These are phyloP conservation scores for Schizophyllum commune DNA, from an alignment of 1,284 basidiomycete genomes.

Conservation along the genomic window DNA sequence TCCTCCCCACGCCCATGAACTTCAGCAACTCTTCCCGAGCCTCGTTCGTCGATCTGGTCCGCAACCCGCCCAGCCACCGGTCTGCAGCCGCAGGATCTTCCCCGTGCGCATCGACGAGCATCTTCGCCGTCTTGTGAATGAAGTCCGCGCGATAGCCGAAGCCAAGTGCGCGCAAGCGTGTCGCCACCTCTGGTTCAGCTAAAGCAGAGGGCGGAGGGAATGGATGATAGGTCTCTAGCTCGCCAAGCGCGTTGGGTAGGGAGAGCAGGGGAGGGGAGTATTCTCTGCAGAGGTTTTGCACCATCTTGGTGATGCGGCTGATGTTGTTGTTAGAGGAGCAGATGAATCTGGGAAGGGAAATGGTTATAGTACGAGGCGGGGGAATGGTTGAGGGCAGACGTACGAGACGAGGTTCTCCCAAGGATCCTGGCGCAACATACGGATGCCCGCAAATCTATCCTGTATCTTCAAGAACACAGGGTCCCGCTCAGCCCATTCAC, in stretches of 20 bases:
- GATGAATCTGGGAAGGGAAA: conserved; percentile 66
- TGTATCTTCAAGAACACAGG: conserved; percentile 64
- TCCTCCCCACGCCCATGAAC: conserved; percentile 89
- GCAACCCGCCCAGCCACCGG: conserved; percentile 53
- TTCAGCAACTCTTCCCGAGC: conserved; percentile 73
- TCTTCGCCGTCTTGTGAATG: conserved; percentile 77
- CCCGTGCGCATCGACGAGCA: conserved; percentile 59
- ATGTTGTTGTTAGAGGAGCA: conserved; percentile 99
- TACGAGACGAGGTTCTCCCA: conserved; percentile 94
- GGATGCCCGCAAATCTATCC: conserved; percentile 52
- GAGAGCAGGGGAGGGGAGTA: conserved; percentile 64
- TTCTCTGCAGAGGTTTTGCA: conserved; percentile 63
- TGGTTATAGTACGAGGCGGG: conserved; percentile 2
- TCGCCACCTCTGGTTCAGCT: conserved; percentile 52
- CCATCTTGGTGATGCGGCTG: conserved; percentile 83
- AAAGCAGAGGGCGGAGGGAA: conserved; percentile 79
- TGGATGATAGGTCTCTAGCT: conserved; percentile 56
- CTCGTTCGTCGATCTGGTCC: conserved; percentile 41
- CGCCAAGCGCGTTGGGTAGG: conserved; percentile 33
- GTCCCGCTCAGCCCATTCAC: conserved; percentile 73
- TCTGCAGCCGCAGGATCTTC: conserved; percentile 37
- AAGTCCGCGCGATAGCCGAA: conserved; percentile 96
- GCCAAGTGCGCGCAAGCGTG: conserved; percentile 71
- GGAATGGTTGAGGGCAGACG: conserved; percentile 25
- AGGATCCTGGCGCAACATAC: conserved; percentile 87